Conservation (phyloP, 2,329 filamentous ascomycete species). For the Fusarium udum region DNA sequence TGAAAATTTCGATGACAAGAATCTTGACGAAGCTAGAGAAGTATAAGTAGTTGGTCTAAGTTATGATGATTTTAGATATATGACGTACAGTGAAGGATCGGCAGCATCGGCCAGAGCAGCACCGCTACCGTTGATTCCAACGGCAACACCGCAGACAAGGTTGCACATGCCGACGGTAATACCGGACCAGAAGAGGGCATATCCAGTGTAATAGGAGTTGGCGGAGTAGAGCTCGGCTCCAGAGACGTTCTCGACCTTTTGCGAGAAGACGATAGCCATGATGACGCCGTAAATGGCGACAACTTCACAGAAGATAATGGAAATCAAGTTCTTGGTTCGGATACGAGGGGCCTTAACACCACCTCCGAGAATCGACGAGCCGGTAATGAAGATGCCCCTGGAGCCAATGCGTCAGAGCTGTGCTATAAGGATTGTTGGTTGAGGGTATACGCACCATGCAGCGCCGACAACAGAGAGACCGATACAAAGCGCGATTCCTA, state of each 20-base stretch:
- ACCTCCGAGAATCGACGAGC: conserved; percentile 94
- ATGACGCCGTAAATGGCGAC: conserved; percentile 99
- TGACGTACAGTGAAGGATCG: conserved; percentile 82
- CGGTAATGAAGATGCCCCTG: conserved; percentile 99
- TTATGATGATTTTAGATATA: not conserved
- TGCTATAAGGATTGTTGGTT: conserved; percentile 3
- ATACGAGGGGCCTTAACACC: conserved; percentile 97
- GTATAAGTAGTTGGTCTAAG: conserved; percentile 35
- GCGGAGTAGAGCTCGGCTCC: conserved; percentile 74
- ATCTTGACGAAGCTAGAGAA: conserved; percentile 90
- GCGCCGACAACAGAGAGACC: conserved; percentile 95
- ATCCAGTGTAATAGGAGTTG: conserved; percentile 92
- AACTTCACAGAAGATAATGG: conserved; percentile 99
- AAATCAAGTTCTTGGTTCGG: conserved; percentile 99
- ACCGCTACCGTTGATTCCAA: conserved; percentile 97
- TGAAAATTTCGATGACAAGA: conserved; percentile 99
- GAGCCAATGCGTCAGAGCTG: conserved; percentile 28
- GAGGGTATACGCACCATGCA: conserved; percentile 77
- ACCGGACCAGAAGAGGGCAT: conserved; percentile 94
- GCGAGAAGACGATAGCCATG: conserved; percentile 98
- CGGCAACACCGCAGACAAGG: conserved; percentile 92
- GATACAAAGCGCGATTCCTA: conserved; percentile 94
- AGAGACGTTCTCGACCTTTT: conserved; percentile 77
- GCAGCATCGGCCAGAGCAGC: conserved; percentile 96
- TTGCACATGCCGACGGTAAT: conserved; percentile 96